Evolutionary conservation across 768 basidiomycete genomes (phyloP).

Genomic region (Calocera viscosa): DNA sequence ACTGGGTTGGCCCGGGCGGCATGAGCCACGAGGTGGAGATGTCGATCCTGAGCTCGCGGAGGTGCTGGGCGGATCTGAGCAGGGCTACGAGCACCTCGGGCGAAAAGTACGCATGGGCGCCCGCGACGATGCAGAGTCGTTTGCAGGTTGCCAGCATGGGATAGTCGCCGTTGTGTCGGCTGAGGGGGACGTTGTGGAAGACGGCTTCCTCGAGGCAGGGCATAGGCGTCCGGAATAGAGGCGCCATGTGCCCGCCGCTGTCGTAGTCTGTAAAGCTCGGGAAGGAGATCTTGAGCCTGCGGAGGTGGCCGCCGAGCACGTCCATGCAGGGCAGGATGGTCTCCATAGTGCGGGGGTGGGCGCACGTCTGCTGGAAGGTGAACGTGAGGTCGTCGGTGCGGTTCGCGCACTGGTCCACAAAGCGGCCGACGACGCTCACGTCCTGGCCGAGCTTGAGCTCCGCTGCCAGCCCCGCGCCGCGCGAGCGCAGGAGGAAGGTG

Average conservation of each 20-base stretch:
- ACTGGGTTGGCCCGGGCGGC: neutral
- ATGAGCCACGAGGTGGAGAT: slow-evolving; percentile 6
- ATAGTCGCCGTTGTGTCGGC: neutral
- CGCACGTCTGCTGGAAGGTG: neutral
- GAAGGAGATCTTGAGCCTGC: neutral
- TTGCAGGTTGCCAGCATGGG: slow-evolving; percentile 3
- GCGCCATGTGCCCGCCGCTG: neutral
- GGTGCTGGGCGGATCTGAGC: neutral
- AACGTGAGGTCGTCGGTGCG: slow-evolving; percentile 1
- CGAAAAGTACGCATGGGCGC: neutral
- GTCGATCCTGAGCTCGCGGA: slow-evolving; percentile 2
- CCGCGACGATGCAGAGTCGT: neutral
- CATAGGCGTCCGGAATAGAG: neutral
- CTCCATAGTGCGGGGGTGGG: neutral
- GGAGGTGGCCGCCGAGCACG: neutral
- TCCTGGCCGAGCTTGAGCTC: slow-evolving; percentile 2
- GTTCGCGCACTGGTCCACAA: neutral
- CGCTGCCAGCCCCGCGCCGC: neutral
- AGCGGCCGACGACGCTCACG: neutral
- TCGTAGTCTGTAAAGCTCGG: neutral
- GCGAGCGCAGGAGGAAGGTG: neutral
- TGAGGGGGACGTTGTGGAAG: neutral
- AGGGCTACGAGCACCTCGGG: neutral
- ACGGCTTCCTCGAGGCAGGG: neutral
- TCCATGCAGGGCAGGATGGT: neutral